Evolutionary conservation across 2,329 filamentous ascomycete species (phyloP).

Genomic region (Dothideomycetes sp.): DNA sequence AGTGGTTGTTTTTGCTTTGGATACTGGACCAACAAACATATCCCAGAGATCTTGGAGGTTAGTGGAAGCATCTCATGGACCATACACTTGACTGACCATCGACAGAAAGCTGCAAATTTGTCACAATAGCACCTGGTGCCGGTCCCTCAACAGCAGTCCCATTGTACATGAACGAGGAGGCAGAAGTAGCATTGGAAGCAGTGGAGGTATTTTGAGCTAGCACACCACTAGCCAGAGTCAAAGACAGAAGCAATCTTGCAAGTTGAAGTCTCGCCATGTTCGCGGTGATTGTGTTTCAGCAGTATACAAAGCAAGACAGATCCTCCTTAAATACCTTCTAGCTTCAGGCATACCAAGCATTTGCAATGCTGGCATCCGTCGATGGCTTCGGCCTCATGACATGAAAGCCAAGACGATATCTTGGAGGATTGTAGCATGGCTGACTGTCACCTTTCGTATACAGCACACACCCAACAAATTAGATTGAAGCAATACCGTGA

Average conservation of each 20-base stretch:
- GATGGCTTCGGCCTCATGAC: too few relatives aligned
- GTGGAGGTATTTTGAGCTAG: constrained; percentile 1
- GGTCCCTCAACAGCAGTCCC: constrained; percentile 17
- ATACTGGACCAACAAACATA: constrained; percentile 23
- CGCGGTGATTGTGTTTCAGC: neutral
- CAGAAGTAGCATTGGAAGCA: neutral
- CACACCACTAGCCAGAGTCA: neutral
- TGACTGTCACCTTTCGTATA: too few relatives aligned
- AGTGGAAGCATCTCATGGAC: neutral
- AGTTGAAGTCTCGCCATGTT: neutral
- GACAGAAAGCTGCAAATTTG: constrained; percentile 18
- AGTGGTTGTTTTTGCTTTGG: constrained; percentile 20
- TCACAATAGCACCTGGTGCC: constrained; percentile 18
- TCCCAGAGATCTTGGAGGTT: constrained; percentile 22
- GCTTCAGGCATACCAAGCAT: too few relatives aligned
- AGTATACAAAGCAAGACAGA: neutral
- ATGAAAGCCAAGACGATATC: too few relatives aligned
- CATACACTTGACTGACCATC: constrained; percentile 7
- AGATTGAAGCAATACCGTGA: too few relatives aligned
- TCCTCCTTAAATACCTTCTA: too few relatives aligned
- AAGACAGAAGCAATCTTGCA: neutral
- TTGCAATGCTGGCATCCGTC: too few relatives aligned
- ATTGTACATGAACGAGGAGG: constrained; percentile 14
- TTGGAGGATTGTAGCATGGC: too few relatives aligned
- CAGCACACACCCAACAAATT: too few relatives aligned